These are phyloP conservation scores for Raffaelea ambrosiae DNA, from an alignment of 2,329 filamentous ascomycete genomes.

Conservation along the genomic window DNA sequence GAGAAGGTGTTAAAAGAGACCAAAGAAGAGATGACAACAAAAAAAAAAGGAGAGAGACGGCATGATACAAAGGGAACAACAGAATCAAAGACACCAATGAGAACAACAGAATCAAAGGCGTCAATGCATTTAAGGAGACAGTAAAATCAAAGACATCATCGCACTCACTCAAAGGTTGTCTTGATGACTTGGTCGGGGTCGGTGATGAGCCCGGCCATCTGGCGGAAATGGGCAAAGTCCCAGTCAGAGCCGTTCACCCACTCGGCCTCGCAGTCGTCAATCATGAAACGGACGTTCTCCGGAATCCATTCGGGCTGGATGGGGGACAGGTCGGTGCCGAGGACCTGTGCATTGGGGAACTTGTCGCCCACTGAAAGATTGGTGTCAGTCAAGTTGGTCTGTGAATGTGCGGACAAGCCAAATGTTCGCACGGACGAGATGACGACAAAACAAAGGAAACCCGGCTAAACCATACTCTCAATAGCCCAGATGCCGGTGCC, in stretches of 20 bases:
- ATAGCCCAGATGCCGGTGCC: constrained; percentile 11
- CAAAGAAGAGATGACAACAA: neutral
- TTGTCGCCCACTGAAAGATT: constrained; percentile 5
- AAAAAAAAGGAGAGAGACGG: neutral
- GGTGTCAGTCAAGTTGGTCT: no score
- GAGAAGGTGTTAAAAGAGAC: neutral
- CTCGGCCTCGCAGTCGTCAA: constrained; percentile 50
- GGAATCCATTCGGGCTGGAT: constrained; percentile 52
- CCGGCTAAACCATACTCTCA: constrained; percentile 14
- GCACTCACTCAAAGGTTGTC: constrained; percentile 24
- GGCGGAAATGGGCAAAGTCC: constrained; percentile 46
- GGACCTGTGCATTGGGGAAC: constrained; percentile 7
- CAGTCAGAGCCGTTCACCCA: constrained; percentile 37
- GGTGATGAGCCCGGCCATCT: constrained; percentile 40
- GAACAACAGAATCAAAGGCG: no score
- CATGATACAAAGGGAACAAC: no score
- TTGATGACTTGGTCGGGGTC: constrained; percentile 39
- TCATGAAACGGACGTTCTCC: constrained; percentile 63
- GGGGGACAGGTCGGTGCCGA: constrained; percentile 29
- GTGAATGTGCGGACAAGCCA: no score
- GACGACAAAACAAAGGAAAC: no score
- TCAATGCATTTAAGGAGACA: no score
- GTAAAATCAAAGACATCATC: no score
- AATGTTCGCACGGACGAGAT: no score
- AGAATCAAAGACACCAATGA: no score